Percentiles rank a stretch among this genome's conserved stretches.
These are phyloP conservation scores for Ramularia endophylla DNA, from an alignment of 2,329 filamentous ascomycete species.

Conservation along the genomic window DNA sequence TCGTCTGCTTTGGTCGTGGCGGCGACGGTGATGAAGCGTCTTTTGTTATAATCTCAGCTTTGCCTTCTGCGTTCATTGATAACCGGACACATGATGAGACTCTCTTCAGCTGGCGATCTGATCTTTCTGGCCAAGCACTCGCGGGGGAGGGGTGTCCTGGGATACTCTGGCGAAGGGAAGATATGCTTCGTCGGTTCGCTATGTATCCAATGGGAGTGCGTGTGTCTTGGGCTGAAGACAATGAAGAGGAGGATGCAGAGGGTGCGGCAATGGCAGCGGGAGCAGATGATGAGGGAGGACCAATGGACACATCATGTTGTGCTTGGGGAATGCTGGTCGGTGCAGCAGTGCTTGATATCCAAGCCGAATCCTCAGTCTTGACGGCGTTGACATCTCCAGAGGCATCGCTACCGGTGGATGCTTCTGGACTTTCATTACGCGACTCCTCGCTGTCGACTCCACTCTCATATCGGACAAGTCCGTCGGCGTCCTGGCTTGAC, in stretches of 20 bases:
- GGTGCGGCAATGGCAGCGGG: too few species aligned
- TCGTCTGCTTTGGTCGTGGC: slow-evolving; percentile 35
- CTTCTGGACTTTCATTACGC: not conserved
- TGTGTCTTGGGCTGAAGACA: not conserved
- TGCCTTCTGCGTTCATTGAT: slow-evolving; percentile 80
- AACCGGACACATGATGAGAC: slow-evolving; percentile 59
- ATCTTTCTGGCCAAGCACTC: not conserved
- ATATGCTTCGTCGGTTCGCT: slow-evolving; percentile 41
- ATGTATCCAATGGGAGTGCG: slow-evolving; percentile 32
- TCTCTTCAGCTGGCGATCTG: slow-evolving; percentile 22
- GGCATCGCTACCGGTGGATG: not conserved
- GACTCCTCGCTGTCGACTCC: not conserved
- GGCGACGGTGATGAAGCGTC: slow-evolving; percentile 65
- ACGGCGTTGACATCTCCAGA: not conserved
- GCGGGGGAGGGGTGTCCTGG: slow-evolving; percentile 5
- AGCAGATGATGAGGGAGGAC: too few species aligned
- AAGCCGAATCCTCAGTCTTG: not conserved
- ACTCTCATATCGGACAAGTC: slow-evolving; percentile 1
- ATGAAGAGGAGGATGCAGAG: too few species aligned
- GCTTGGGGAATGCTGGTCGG: too few species aligned
- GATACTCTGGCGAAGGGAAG: slow-evolving; percentile 26
- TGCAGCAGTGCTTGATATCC: too few species aligned
- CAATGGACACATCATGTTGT: too few species aligned
- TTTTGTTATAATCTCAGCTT: slow-evolving; percentile 73
- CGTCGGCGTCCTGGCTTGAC: not conserved